Evolutionary conservation across 2,329 filamentous ascomycete species (phyloP).

Genomic region (Sclerotinia borealis): DNA sequence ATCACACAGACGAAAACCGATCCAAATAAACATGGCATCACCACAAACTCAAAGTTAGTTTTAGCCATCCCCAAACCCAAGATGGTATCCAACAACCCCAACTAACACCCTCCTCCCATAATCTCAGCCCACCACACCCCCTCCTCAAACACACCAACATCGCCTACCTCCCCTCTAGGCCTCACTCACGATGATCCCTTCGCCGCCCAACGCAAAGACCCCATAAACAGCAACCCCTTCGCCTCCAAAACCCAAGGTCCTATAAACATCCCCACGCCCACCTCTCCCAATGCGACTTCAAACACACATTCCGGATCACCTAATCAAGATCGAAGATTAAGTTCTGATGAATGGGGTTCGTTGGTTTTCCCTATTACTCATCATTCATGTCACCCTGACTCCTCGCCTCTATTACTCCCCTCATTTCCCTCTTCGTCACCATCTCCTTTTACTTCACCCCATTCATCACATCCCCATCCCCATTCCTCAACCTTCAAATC

Average conservation of each 20-base stretch:
- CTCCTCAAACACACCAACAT: not conserved
- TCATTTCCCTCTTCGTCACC: not conserved
- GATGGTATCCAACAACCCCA: not conserved
- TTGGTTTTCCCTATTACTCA: not conserved
- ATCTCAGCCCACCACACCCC: not conserved
- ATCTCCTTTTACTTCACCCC: not conserved
- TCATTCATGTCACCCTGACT: not conserved
- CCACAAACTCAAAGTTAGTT: conserved; percentile 7
- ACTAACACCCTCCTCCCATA: not conserved
- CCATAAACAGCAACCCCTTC: not conserved
- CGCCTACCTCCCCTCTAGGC: not conserved
- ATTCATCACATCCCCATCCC: not conserved
- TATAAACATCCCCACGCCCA: not conserved
- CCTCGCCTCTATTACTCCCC: not conserved
- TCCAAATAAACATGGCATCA: not conserved
- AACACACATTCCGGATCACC: not conserved
- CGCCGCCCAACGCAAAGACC: conserved; percentile 3
- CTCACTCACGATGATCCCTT: conserved; percentile 3
- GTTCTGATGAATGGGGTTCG: conserved; percentile 15
- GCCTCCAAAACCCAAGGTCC: not conserved
- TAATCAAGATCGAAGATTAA: conserved; percentile 6
- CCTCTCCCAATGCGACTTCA: not conserved
- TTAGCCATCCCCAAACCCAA: not conserved
- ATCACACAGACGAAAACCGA: not conserved
- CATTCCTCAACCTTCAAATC: not conserved